Evolutionary conservation across 495 filamentous ascomycete genomes (phyloP), one percentile per base, ranked within the genome.

Genomic region (Evernia prunastri): DNA sequence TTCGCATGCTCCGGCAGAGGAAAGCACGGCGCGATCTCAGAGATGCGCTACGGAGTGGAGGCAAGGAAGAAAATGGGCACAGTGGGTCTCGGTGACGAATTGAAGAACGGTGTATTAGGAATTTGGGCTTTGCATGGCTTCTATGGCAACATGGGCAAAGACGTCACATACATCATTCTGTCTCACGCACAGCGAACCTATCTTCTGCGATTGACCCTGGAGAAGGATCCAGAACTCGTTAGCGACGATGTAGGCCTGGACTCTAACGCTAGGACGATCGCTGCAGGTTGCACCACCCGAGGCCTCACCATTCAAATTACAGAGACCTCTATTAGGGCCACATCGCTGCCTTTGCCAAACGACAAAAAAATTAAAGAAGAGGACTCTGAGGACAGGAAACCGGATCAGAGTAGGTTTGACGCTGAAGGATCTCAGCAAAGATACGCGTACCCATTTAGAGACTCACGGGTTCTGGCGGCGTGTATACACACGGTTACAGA

Each of bases 31-130:
- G 81, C 83, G 0, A 78, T 95, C 8, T 81, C 84, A 29, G 89
- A 95, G 68, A 77, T 89, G 59, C 79, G 89, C 66, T 81, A 87
- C 72, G 89, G 91, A 9, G 73, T 89, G 36, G 84, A 89, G 68
- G 90, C 88, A 18, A 81, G 79, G 58, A 84, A 87, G 49, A 36
- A 23, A 3, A 40, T 63, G 20, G 20, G 37, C 39, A 36, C 47
- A 17, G 53, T 64, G 63, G 83, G 80, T 4, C 58, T 86, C 13
- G 78, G 82, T 6, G 75, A 86, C 39, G 78, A 80, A 12, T 78
- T 76, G 43, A 69, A 69, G 3, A 70, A 68, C 7, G 75, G 73
- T 4, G 73, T 83, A 20, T 74, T 74, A 64, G 67, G 73, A 39
- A 73, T 74, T 33, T 83, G 81, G 81, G 70, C 77, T 18, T 70